Base-by-base conservation (phyloP, 495 filamentous ascomycete genomes). In the Copromyces sp. region DNA sequence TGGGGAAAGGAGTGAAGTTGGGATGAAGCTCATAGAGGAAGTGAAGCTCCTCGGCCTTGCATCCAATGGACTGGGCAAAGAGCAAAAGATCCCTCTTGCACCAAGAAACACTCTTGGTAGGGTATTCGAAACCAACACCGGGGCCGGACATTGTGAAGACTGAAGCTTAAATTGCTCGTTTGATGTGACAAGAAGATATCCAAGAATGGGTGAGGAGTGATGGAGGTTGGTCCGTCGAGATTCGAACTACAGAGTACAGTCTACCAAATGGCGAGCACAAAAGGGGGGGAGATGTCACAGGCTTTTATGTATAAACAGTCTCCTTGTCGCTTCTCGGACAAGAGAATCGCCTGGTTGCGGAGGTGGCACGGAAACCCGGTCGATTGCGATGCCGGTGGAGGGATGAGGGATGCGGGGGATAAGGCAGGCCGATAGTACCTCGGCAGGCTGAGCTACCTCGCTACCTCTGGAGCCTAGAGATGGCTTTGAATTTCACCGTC, bases 1-100 rank as follows among this genome's bases (percentile, higher is more conserved):
- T 95, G 6, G 94, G 94, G 82, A 97, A 97, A 78, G 92, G 90
- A 44, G 90, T 76, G 81, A 97, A 96, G 74, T 89, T 85, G 59
- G 93, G 92, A 78, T 96, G 90, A 39, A 94, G 87, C 81, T 95
- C 93, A 73, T 93, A 97, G 81, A 96, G 89, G 79, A 96, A 97
- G 76, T 96, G 93, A 75, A 97, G 86, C 84, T 97, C 94, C 72
- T 97, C 89, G n/a, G 86, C 85, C 69, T 89, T 94, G 79, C 87
- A 88, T 20, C 94, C 94, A 78, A 97, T 94, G 82, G 90, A 93
- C 81, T 93, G 91, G 42, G 94, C 93, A 79, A 97, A 97, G 38
- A 97, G 88, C 75, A 97, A 84, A 35, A 89, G 87, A 84, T 97
- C 94, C 53, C 94, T 87, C 88, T 95, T 94, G 75, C 92, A 82